phyloP scores from a whole-genome alignment of 148 eudicot species.

The Nyssa sinensis region DNA sequence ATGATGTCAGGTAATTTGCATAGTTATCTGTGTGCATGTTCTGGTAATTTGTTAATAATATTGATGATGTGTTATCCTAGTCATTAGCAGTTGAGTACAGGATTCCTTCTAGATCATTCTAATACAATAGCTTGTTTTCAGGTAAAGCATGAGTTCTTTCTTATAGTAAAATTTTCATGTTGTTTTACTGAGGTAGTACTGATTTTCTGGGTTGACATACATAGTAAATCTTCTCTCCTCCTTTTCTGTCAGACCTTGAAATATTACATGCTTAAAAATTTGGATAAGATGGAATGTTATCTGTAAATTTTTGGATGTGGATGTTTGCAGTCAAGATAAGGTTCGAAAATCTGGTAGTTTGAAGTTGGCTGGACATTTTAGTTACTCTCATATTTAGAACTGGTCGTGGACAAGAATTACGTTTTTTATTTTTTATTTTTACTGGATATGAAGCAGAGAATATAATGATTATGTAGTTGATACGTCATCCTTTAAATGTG shows the following conservation, averaged over 20 bases:
- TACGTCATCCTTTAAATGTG: too few species aligned
- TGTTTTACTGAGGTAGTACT: background rate
- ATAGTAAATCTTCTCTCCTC: background rate
- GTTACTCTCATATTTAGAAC: background rate
- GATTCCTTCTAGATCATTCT: background rate
- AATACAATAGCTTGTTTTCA: background rate
- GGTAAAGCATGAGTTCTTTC: background rate
- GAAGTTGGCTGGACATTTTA: background rate
- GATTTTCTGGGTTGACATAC: background rate
- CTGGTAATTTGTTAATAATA: background rate
- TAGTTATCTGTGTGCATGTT: slow-evolving; percentile 4
- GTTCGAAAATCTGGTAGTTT: background rate
- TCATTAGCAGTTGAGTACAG: background rate
- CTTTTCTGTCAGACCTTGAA: background rate
- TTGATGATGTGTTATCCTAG: slow-evolving; percentile 4
- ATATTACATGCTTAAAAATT: background rate
- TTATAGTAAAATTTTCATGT: background rate
- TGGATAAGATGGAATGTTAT: background rate
- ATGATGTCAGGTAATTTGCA: slow-evolving; percentile 52
- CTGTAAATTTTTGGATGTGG: background rate
- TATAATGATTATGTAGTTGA: too few species aligned
- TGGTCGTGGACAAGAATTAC: background rate
- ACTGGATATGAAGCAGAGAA: too few species aligned
- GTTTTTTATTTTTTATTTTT: too few species aligned
- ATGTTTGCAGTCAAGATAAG: background rate